Percentiles rank a stretch among this genome's conserved stretches.
phyloP scores from a whole-genome alignment of 306 rosid genomes.

The Trichosanthes cucumerina region DNA sequence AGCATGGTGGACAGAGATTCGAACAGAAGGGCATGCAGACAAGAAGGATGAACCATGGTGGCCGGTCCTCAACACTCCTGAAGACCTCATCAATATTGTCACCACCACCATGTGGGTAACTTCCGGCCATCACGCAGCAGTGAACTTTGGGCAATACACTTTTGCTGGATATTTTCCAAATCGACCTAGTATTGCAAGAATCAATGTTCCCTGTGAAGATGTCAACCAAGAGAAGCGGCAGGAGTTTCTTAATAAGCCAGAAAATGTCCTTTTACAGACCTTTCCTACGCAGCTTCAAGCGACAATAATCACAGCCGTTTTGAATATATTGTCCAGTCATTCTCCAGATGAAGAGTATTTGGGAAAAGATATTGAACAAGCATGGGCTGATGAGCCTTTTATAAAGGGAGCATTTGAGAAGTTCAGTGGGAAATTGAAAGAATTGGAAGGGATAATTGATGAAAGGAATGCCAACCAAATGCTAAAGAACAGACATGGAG shows the following conservation, averaged over 20 bases:
- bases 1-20: constrained; percentile 75
- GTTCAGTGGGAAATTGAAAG: constrained; percentile 37
- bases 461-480: constrained; percentile 32
- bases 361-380: constrained; percentile 44
- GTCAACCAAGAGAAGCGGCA: constrained; percentile 31
- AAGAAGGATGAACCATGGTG: constrained; percentile 84
- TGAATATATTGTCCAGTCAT: constrained; percentile 60
- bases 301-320: constrained; percentile 37
- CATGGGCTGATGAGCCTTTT: constrained; percentile 52
- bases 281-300: constrained; percentile 74
- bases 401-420: constrained; percentile 48
- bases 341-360: constrained; percentile 81
- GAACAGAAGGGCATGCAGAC: constrained; percentile 53
- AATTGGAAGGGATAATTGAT: constrained; percentile 42
- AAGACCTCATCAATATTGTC: constrained; percentile 47
- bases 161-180: constrained; percentile 66
- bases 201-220: constrained; percentile 50
- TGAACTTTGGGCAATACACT: constrained; percentile 60
- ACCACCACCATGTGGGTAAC: constrained; percentile 52
- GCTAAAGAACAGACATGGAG: constrained; percentile 62
- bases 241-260: constrained; percentile 37
- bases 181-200: constrained; percentile 58
- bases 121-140: constrained; percentile 74
- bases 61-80: constrained; percentile 41
- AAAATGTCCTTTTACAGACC: constrained; percentile 22